phyloP scores from a whole-genome alignment of 2,329 filamentous ascomycete genomes.

The Claviceps pusilla region DNA sequence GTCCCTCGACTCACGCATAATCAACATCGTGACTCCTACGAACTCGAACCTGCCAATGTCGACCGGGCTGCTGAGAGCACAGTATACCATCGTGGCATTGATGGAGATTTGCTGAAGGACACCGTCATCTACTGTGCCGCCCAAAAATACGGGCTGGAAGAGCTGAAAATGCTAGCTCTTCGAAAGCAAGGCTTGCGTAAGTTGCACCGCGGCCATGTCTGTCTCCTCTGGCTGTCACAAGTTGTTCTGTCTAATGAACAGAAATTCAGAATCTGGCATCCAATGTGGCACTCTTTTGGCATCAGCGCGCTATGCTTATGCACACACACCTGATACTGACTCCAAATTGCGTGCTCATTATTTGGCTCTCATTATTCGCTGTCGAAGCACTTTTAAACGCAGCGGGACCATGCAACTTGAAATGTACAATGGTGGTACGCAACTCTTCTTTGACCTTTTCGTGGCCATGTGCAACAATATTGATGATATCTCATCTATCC shows the following conservation, averaged over 20 bases:
- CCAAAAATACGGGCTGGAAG: conserved; percentile 67
- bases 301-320: conserved; percentile 80
- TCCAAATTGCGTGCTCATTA: conserved; percentile 87
- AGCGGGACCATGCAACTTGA: conserved; percentile 92
- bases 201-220: conserved; percentile 15
- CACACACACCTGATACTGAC: conserved; percentile 75
- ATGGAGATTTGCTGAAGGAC: conserved; percentile 64
- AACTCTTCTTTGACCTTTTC: conserved; percentile 85
- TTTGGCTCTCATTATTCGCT: conserved; percentile 80
- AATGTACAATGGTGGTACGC: conserved; percentile 72
- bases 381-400: conserved; percentile 74
- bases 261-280: conserved; percentile 50
- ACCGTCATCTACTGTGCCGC: conserved; percentile 85
- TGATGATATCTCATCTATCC: conserved; percentile 46
- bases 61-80: conserved; percentile 44
- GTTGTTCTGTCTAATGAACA: conserved; percentile 2
- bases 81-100: conserved; percentile 50
- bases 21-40: conserved; percentile 66
- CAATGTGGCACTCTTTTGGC: conserved; percentile 72
- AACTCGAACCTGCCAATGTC: conserved; percentile 49
- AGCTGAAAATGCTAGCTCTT: conserved; percentile 70
- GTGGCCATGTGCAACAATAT: conserved; percentile 88
- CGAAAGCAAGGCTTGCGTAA: conserved; percentile 75
- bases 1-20: conserved; percentile 71
- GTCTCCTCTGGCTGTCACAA: not conserved